Base-by-base conservation (phyloP, 1,284 basidiomycete genomes). In the Cystobasidium slooffiae region DNA sequence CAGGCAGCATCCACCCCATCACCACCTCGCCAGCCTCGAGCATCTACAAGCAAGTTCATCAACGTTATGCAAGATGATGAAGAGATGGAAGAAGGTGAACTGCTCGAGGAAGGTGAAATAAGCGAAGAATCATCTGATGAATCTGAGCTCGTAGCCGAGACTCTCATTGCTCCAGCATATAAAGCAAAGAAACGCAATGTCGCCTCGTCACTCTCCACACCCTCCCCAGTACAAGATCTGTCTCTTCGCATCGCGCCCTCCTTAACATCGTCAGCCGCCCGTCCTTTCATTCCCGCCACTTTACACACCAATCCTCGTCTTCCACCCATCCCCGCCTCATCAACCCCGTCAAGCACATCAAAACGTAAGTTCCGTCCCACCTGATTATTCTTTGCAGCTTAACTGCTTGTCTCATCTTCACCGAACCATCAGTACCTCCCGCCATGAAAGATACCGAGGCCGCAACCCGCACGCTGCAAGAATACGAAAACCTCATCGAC, bases 401-500 rank as follows among this genome's bases (percentile, higher is more conserved):
- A 59, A 59, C 39, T 59, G 56, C 46, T 63, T 46, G 44, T 22
- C 47, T 63, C 44, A 20, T 63, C 14, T 41, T 31, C 31, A 31
- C 31, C 31, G 2, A 31, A 31, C n/a, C 61, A 63, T 18, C 61
- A 22, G 14, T 31, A 63, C 43, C 44, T 12, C 10, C 61, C 24
- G 37, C 43, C 20, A 31, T 41, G 22, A 31, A 12, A 22, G 14
- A 12, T 55, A 55, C 18, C n/a, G 53, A 12, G n/a, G 10, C 53
- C 16, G 20, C 53, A 22, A 55, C 53, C 53, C 3, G 14, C 20
- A 1, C 44, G 31, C 16, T 61, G 31, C 37, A 52, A 14, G 73
- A 75, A 8, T 75, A 59, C 51, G 58, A 59, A 12, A n/a, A 49
- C 14, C 53, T 75, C 18, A 67, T 75, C 41, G 59, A 55, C 22